Base-by-base conservation (phyloP, 1,139 yeast genomes). In the Magnusiomyces magnusii region DNA sequence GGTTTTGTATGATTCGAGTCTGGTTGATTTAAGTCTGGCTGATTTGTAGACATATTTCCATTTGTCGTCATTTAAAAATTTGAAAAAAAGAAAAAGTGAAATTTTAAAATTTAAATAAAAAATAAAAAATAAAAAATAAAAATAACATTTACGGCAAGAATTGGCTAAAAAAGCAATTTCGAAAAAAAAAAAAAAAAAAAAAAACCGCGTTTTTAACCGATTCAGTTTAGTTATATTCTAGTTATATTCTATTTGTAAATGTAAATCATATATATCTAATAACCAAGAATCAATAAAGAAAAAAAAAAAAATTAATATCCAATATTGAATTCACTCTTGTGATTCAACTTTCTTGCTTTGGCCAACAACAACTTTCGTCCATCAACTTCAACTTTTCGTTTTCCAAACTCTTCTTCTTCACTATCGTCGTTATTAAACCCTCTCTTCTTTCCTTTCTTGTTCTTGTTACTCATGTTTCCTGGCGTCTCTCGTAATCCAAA, bases 401-500 rank as follows among this genome's bases (percentile, higher is more conserved):
- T 55, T 3, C 28, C 36, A 36, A 27, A 27, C 27, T 31, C 25
- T 41, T 53, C 57, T 10, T 41, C 53, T 15, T 75, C 57, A 21
- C 39, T 53, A 49, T 56, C 28, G 72, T 27, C 61, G 58, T 41
- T 60, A 65, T 28, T 68, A 67, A 23, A 73, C 27, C 49, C n/a
- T 21, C 17, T 44, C 67, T 54, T 72, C 73, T 31, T 64, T 62
- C n/a, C 51, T 53, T 63, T n/a, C 47, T 41, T 41, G 5, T 44
- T 44, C 59, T 36, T 66, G 61, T 25, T 57, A 60, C 60, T 65
- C 69, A 60, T 74, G 75, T 81, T 82, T 75, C 90, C 91, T 21
- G 99, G 99, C 2, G 96, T 86, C 67, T 93, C 98, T 74, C 99
- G 83, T 58, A 93, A 77, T 1, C 95, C 99, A 73, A 95, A 95